Evolutionary conservation across 805 yeast genomes (phyloP), one percentile per base, ranked within the genome.

Genomic region (Kuraishia cidri): DNA sequence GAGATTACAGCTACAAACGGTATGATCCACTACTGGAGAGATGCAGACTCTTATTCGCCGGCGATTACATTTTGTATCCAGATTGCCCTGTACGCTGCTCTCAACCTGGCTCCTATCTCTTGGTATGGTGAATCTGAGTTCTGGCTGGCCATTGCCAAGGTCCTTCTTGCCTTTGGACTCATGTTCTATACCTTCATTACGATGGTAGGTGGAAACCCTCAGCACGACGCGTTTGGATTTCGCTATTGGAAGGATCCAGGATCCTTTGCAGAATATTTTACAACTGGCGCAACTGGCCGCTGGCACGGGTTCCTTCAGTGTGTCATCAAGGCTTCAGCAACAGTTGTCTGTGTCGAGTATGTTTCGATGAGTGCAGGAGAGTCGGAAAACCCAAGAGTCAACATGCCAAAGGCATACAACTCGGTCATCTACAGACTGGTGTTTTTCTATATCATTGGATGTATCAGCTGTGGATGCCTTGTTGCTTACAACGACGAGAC

Each of bases 131-230:
- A 69, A 38, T 47, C 60, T 3, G 75, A 69, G 42, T 69, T 67
- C 35, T 64, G 66, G 64, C 47, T 64, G 19, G 50, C 67, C 5
- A 43, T 66, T 14, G 64, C 64, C 6, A 69, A 69, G 39, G 60
- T 66, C 35, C 36, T 64, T 6, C 51, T 69, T 30, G 61, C 64
- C 18, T 44, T 64, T 9, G 72, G 72, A 3, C 56, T 66, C 29
- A 55, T 66, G 38, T 34, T 62, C 24, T 66, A 64, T 42, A 60
- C 62, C 5, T 62, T 69, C 35, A 45, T 69, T 34, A 61, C 71
- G 19, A 67, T 67, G 74, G 63, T 62, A 33, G 75, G 75, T 15
- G 74, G 73, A 17, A 65, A 65, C 38, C 75, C 75, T 6, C 39
- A 52, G 22, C 62, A 59, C 29, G 67, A 64, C 34, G 59, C 51